These are phyloP conservation scores for Diaporthe helianthi DNA, from an alignment of 2,329 filamentous ascomycete species.

Conservation along the genomic window DNA sequence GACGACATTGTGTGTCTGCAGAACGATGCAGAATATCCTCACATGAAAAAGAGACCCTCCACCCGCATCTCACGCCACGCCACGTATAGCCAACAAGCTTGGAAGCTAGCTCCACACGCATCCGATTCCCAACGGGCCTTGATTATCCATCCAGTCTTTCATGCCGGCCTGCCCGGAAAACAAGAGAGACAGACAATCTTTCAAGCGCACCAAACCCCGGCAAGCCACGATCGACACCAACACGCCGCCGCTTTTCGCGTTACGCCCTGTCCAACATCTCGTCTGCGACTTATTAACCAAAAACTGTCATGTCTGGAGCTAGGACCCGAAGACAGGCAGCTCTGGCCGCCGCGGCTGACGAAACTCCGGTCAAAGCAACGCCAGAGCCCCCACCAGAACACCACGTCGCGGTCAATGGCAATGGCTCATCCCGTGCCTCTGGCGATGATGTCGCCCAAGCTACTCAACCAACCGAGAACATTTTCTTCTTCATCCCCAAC, in stretches of 20 bases:
- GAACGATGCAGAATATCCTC: background rate
- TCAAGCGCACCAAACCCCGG: slow-evolving; percentile 4
- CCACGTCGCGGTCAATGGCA: slow-evolving; percentile 51
- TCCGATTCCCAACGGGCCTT: background rate
- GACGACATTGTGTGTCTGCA: background rate
- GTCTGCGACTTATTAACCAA: slow-evolving; percentile 27
- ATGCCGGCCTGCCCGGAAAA: slow-evolving; percentile 15
- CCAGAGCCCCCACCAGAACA: slow-evolving; percentile 37
- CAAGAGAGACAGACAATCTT: background rate
- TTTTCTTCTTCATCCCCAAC: slow-evolving; percentile 83
- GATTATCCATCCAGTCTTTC: slow-evolving; percentile 21
- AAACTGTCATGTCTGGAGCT: slow-evolving; percentile 33
- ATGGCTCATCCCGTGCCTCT: slow-evolving; percentile 49
- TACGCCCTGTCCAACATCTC: background rate
- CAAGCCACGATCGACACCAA: slow-evolving; percentile 11
- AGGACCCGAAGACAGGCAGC: slow-evolving; percentile 39
- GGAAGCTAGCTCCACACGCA: slow-evolving; percentile 8
- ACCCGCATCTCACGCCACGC: slow-evolving; percentile 15
- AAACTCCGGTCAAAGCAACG: slow-evolving; percentile 41
- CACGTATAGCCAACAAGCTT: slow-evolving; percentile 20
- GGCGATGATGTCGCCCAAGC: slow-evolving; percentile 45
- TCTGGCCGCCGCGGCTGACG: slow-evolving; percentile 35
- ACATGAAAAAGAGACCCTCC: background rate
- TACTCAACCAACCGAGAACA: slow-evolving; percentile 66
- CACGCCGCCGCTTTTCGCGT: background rate